A percentile compares a stretch with the other conserved stretches of the same genome.
These are phyloP conservation scores for Chytriomyces sp. DNA, from an alignment of 192 early-diverging fungal genomes.

Conservation along the genomic window DNA sequence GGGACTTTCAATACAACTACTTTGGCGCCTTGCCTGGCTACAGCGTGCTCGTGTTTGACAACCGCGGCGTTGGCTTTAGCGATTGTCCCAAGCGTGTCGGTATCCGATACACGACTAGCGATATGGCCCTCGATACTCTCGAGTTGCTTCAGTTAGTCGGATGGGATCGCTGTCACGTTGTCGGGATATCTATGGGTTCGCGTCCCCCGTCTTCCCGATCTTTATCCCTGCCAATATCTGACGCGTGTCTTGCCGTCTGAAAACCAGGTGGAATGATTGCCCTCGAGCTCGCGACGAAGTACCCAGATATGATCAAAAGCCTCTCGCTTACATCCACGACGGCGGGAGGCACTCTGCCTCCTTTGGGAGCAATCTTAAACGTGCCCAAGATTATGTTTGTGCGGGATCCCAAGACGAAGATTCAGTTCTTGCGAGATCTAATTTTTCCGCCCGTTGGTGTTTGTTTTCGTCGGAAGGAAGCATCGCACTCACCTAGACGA, in stretches of 20 bases:
- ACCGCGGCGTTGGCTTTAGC: constrained; percentile 74
- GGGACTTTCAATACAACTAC: constrained; percentile 63
- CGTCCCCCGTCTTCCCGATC: too few species aligned
- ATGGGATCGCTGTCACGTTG: constrained; percentile 78
- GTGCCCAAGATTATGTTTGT: constrained; percentile 26
- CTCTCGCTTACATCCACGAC: constrained; percentile 62
- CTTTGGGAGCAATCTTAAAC: constrained; percentile 11
- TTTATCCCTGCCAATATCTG: too few species aligned
- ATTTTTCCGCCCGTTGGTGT: constrained; percentile 32
- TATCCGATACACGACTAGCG: constrained; percentile 65
- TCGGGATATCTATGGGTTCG: constrained; percentile 84
- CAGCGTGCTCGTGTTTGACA: constrained; percentile 80
- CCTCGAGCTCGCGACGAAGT: constrained; percentile 64
- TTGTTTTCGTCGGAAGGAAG: background rate
- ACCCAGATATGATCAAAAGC: constrained; percentile 60
- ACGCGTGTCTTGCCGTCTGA: too few species aligned
- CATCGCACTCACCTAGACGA: background rate
- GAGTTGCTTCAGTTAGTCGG: constrained; percentile 72
- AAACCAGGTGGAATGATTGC: constrained; percentile 84
- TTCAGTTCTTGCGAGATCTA: constrained; percentile 25
- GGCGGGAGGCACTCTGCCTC: constrained; percentile 51
- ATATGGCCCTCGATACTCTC: constrained; percentile 75
- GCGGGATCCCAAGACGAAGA: constrained; percentile 21
- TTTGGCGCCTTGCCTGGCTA: constrained; percentile 69
- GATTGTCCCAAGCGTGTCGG: constrained; percentile 41